Evolutionary conservation across 1,284 basidiomycete species (phyloP), one percentile per base, ranked within the genome.

Genomic region (Sporisorium sorghi): DNA sequence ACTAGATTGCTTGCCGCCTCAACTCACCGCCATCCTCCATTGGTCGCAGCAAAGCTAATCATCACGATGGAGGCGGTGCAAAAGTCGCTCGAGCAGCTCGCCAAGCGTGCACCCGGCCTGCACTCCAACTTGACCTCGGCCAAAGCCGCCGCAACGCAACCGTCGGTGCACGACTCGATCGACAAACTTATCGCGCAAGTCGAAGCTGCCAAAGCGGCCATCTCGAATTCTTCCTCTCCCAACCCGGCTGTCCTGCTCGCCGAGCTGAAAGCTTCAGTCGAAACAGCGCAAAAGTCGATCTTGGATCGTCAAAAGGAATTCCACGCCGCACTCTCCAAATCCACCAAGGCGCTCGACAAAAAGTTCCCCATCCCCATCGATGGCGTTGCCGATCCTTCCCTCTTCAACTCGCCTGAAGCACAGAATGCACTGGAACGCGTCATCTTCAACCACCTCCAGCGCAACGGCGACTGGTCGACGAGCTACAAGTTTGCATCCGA

Each of bases 31-130:
- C 26, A 47, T 30, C 28, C n/a, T 47, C 3, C 46, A 40, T 40
- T n/a, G n/a, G n/a, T n/a, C 37, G 3, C 37, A 19, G n/a, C n/a
- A n/a, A 14, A 19, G 6, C n/a, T 8, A 17, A 19, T 14, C n/a
- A 8, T 3, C 37, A 55, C 51, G 8, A 82, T 82, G 81, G 81
- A 82, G n/a, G 70, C 67, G n/a, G 56, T 82, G 14, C 78, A 79
- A 49, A 79, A 79, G 58, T 69, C 75, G 43, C 69, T 82, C 46
- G 77, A 78, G 26, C 68, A 68, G 37, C 52, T 80, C 28, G 54
- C 55, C 10, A 73, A 77, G 48, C 71, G 69, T 1, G 70, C 74
- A 17, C 78, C 78, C 9, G 63, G 69, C 2, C 58, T 78, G 21
- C 65, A 73, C 35, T 55, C 64, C 37, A 59, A 50, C 21, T 79